Evolutionary conservation across 2,329 filamentous ascomycete species (phyloP).

Genomic region (Alternaria postmessia): DNA sequence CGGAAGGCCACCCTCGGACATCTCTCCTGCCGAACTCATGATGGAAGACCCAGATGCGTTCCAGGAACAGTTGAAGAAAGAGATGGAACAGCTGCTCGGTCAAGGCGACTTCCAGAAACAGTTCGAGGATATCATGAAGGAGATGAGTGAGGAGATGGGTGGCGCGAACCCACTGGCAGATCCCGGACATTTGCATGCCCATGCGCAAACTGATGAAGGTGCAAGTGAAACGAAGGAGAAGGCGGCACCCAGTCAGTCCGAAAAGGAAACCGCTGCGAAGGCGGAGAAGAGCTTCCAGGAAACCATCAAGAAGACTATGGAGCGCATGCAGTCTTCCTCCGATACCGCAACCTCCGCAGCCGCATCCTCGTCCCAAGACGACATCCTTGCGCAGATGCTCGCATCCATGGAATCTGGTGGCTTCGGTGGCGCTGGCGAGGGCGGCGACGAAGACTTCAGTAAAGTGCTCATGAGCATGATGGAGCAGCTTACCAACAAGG

Average conservation of each 20-base stretch:
- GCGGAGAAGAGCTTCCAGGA: slow-evolving; percentile 82
- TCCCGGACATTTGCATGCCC: slow-evolving; percentile 29
- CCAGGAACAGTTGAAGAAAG: slow-evolving; percentile 83
- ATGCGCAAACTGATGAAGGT: slow-evolving; percentile 28
- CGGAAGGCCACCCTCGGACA: slow-evolving; percentile 45
- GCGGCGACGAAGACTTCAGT: slow-evolving; percentile 82
- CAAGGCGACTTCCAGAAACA: slow-evolving; percentile 78
- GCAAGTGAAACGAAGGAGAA: slow-evolving; percentile 21
- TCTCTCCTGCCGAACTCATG: slow-evolving; percentile 40
- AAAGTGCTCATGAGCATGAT: slow-evolving; percentile 98
- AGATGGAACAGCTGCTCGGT: slow-evolving; percentile 84
- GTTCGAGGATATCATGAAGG: slow-evolving; percentile 79
- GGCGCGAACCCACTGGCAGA: slow-evolving; percentile 29
- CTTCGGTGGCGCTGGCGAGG: slow-evolving; percentile 59
- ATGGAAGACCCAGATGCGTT: slow-evolving; percentile 70
- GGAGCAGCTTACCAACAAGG: slow-evolving; percentile 98
- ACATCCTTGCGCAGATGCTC: slow-evolving; percentile 90
- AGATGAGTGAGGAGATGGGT: slow-evolving; percentile 60
- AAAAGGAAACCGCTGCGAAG: slow-evolving; percentile 40
- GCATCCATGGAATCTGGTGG: slow-evolving; percentile 80
- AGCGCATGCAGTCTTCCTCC: slow-evolving; percentile 90
- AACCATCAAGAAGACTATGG: slow-evolving; percentile 92
- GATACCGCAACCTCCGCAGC: slow-evolving; percentile 83
- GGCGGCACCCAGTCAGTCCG: slow-evolving; percentile 10
- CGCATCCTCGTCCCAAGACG: slow-evolving; percentile 67